Conservation (phyloP, 2,329 filamentous ascomycete genomes). For the Colletotrichum liaoningense region DNA sequence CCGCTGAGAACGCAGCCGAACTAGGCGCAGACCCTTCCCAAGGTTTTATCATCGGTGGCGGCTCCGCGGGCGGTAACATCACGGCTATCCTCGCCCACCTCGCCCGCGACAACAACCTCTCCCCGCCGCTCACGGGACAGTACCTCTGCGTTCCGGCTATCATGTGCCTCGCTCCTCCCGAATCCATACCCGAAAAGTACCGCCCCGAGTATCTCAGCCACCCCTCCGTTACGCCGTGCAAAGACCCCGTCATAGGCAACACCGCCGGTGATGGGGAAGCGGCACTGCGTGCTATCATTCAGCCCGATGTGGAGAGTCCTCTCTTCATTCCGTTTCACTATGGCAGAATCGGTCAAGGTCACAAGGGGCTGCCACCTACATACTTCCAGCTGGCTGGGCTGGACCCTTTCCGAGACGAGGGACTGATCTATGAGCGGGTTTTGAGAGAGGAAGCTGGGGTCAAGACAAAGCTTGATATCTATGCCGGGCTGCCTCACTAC, state of each 20-base stretch:
- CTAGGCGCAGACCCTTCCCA: conserved; percentile 53
- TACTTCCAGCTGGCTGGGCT: conserved; percentile 60
- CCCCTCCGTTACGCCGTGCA: not conserved
- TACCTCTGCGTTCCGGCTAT: conserved; percentile 27
- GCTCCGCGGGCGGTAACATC: conserved; percentile 63
- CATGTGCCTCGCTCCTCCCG: conserved; percentile 13
- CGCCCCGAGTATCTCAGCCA: conserved; percentile 29
- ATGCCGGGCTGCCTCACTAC: conserved; percentile 29
- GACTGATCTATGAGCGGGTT: conserved; percentile 61
- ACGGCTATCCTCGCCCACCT: conserved; percentile 57
- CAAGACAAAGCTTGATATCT: conserved; percentile 52
- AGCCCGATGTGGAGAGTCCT: conserved; percentile 28
- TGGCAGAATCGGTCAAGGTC: conserved; percentile 3
- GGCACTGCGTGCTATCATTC: not conserved
- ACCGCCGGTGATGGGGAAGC: not conserved
- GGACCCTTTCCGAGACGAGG: conserved; percentile 64
- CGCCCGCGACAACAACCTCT: conserved; percentile 48
- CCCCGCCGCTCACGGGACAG: conserved; percentile 54
- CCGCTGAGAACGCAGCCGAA: conserved; percentile 33
- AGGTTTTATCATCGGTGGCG: conserved; percentile 62
- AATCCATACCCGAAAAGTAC: conserved; percentile 19
- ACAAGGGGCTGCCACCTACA: conserved; percentile 17
- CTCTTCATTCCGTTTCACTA: conserved; percentile 27
- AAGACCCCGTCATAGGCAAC: conserved; percentile 2
- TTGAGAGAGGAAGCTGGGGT: conserved; percentile 58